Base-by-base conservation (phyloP, 176 grass and related monocot genomes). In the Musa schizocarpa region DNA sequence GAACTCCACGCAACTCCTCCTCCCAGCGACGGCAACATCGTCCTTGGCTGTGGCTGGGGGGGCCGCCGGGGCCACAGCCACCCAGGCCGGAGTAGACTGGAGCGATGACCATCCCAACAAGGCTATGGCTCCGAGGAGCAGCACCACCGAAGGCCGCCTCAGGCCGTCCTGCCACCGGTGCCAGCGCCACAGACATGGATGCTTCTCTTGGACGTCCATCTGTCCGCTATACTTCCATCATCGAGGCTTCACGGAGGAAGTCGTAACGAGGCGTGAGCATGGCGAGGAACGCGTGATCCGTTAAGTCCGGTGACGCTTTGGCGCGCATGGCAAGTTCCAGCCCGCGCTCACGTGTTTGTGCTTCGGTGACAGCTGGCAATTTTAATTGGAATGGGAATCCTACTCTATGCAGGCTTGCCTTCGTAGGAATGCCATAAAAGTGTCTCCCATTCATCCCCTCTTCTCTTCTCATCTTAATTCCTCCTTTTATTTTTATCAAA, bases 1-100 rank as follows among this genome's bases (percentile, higher is more conserved):
- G 77, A 96, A 96, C 53, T 68, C 65, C 0, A 77, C 82, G 81
- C 92, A 96, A 80, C 81, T 87, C 9, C 65, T 55, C 19, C 2
- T 3, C 23, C 22, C 63, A 0, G 21, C 64, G 9, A 11, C 9
- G 22, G 0, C 8, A 1, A 2, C 21, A 11, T 13, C 16, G 1
- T 8, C 12, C 0, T 53, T 65, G 26, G 50, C 23, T 11, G 9
- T 22, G 24, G 20, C 11, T 13, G 24, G n/a, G 9, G 65, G 10
- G 8, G 14, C 63, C 22, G 24, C 25, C 23, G 63, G 11, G 0
- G 63, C 17, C 1, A 7, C 53, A 14, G 57, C 57, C 12, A n/a
- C 13, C 34, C 34, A 43, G 34, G 34, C 34, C 26, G 26, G 26
- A 1, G 26, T 27, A 43, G 34, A 43, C 19, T 29, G 64, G 64